phyloP scores from a whole-genome alignment of 257 asterid genomes.

The Solanum megistacrolobum region DNA sequence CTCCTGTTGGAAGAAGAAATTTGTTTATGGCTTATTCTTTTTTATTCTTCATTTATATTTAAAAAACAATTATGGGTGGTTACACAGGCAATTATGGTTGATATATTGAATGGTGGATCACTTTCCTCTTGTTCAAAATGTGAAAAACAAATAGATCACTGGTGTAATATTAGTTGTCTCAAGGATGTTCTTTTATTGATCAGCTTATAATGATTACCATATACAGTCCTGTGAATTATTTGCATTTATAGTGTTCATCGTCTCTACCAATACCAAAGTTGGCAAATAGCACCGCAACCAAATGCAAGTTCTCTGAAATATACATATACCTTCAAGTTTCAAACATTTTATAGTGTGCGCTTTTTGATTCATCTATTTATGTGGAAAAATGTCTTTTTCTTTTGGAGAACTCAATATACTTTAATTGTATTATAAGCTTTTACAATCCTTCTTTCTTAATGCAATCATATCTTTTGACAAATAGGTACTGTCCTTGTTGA shows the following conservation, averaged over 20 bases:
- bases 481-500: background rate
- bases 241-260: background rate
- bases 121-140: background rate
- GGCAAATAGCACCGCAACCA: background rate
- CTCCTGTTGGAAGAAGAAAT: background rate
- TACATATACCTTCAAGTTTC: background rate
- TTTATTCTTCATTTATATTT: background rate
- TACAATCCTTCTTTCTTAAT: background rate
- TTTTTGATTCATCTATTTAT: background rate
- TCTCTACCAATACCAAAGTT: background rate
- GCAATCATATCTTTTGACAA: background rate
- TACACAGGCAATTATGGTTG: background rate
- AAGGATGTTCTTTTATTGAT: background rate
- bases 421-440: background rate
- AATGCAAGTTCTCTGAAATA: background rate
- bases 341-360: background rate
- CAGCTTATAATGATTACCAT: background rate
- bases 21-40: background rate
- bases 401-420: background rate
- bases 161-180: background rate
- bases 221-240: background rate
- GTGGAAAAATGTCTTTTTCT: background rate
- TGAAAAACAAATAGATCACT: background rate
- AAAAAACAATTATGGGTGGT: background rate
- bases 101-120: background rate